Percentiles rank a stretch among this genome's conserved stretches.
Conservation (phyloP, 805 yeast genomes). For the Kuraishia floccosa region DNA sequence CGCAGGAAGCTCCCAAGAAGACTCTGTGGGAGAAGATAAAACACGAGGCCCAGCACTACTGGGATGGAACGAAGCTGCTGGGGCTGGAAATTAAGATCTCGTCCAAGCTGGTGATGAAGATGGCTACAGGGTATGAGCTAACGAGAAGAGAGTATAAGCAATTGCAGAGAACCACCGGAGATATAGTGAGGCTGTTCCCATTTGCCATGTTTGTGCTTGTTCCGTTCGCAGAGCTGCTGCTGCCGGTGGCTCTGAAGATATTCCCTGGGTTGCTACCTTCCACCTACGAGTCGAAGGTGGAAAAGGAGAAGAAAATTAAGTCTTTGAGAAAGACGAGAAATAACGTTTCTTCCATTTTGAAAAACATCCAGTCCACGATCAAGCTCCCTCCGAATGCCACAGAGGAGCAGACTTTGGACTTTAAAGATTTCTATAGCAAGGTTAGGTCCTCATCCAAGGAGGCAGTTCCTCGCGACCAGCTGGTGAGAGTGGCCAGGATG, state of each 20-base stretch:
- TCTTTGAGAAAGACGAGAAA: conserved; percentile 48
- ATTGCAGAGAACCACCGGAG: conserved; percentile 76
- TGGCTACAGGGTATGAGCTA: conserved; percentile 83
- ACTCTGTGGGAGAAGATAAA: conserved; percentile 77
- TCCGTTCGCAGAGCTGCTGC: conserved; percentile 89
- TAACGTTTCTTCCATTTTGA: conserved; percentile 47
- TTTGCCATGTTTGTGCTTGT: conserved; percentile 80
- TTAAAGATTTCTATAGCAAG: conserved; percentile 65
- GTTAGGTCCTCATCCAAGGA: conserved; percentile 47
- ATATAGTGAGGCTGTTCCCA: conserved; percentile 80
- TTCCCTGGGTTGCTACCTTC: conserved; percentile 93
- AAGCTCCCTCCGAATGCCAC: conserved; percentile 54
- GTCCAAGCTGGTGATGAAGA: conserved; percentile 65
- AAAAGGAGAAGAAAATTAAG: conserved; percentile 41
- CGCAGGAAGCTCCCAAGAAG: no score
- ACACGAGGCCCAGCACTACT: conserved; percentile 82
- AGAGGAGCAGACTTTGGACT: conserved; percentile 64
- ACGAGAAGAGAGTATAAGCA: conserved; percentile 87
- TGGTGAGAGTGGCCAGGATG: conserved; percentile 71
- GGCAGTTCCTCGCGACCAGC: conserved; percentile 51
- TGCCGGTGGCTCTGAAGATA: conserved; percentile 78
- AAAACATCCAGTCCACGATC: conserved; percentile 64
- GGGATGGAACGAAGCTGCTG: conserved; percentile 88
- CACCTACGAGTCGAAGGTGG: conserved; percentile 63
- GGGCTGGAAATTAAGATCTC: conserved; percentile 85